phyloP scores from a whole-genome alignment of 495 filamentous ascomycete genomes.

The Penicillium malachiteum region DNA sequence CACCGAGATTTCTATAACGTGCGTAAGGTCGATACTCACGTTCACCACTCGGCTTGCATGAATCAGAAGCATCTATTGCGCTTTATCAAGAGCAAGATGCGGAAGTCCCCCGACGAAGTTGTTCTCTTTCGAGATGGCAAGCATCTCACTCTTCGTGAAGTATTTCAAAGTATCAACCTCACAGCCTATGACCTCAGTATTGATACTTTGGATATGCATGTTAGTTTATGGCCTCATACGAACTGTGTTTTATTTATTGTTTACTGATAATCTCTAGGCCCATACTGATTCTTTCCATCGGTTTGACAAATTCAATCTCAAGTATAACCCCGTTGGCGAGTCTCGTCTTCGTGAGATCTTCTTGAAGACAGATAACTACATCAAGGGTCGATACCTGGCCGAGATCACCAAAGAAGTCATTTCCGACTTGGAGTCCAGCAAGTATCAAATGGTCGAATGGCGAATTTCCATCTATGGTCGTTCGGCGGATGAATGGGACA shows the following conservation, averaged over 20 bases:
- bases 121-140: conserved; percentile 93
- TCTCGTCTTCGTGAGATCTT: conserved; percentile 94
- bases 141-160: conserved; percentile 84
- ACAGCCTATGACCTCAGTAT: conserved; percentile 98
- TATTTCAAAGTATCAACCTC: conserved; percentile 95
- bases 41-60: conserved; percentile 99
- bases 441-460: conserved; percentile 99
- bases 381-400: conserved; percentile 90
- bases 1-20: conserved; percentile 99
- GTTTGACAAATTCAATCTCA: conserved; percentile 99
- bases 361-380: conserved; percentile 97
- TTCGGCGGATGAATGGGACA: conserved; percentile 93
- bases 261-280: conserved; percentile 51
- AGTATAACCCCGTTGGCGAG: conserved; percentile 97
- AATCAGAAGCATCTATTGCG: conserved; percentile 97
- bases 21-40: conserved; percentile 96
- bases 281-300: conserved; percentile 98
- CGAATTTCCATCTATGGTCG: conserved; percentile 95
- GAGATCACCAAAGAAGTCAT: conserved; percentile 99
- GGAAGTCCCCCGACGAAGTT: conserved; percentile 90
- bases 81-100: conserved; percentile 99
- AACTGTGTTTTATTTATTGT: background rate
- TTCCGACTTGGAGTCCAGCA: conserved; percentile 95
- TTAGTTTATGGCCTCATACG: conserved; percentile 38
- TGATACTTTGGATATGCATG: conserved; percentile 98